phyloP scores from a whole-genome alignment of 805 yeast species.

The Hanseniaspora hatyaiensis region DNA sequence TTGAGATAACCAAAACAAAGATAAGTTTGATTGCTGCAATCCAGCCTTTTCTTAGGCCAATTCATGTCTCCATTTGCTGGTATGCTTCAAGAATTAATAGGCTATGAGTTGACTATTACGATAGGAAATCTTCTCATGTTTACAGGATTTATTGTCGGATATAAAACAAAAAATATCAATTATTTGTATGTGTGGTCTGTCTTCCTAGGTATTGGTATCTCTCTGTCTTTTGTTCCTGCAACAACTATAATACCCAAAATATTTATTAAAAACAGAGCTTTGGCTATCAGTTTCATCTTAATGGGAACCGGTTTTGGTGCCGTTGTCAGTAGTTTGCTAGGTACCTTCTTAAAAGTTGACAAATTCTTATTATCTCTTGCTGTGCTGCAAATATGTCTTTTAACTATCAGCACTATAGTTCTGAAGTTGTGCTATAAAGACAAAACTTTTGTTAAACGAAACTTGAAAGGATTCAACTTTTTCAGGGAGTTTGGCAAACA shows the following conservation, averaged over 20 bases:
- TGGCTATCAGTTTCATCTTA: slow-evolving; percentile 40
- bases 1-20: slow-evolving; percentile 45
- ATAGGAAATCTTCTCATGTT: slow-evolving; percentile 44
- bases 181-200: slow-evolving; percentile 63
- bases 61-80: slow-evolving; percentile 47
- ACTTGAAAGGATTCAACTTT: slow-evolving; percentile 23
- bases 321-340: slow-evolving; percentile 22
- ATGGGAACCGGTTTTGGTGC: slow-evolving; percentile 48
- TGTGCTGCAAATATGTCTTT: neutral
- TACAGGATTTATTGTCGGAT: slow-evolving; percentile 47
- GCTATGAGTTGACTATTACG: slow-evolving; percentile 37
- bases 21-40: slow-evolving; percentile 61
- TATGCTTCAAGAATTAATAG: slow-evolving; percentile 38
- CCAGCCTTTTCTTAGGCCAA: slow-evolving; percentile 44
- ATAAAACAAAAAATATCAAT: slow-evolving; percentile 50
- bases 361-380: slow-evolving; percentile 4
- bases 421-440: neutral
- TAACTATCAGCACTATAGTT: neutral
- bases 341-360: slow-evolving; percentile 1
- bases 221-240: slow-evolving; percentile 48
- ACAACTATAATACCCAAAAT: slow-evolving; percentile 54
- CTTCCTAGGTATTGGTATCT: slow-evolving; percentile 41
- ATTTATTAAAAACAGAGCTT: slow-evolving; percentile 52
- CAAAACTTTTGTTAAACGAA: slow-evolving; percentile 15
- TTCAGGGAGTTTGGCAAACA: slow-evolving; percentile 19